Evolutionary conservation across 257 asterid genomes (phyloP).

Genomic region (Fraxinus pennsylvanica): DNA sequence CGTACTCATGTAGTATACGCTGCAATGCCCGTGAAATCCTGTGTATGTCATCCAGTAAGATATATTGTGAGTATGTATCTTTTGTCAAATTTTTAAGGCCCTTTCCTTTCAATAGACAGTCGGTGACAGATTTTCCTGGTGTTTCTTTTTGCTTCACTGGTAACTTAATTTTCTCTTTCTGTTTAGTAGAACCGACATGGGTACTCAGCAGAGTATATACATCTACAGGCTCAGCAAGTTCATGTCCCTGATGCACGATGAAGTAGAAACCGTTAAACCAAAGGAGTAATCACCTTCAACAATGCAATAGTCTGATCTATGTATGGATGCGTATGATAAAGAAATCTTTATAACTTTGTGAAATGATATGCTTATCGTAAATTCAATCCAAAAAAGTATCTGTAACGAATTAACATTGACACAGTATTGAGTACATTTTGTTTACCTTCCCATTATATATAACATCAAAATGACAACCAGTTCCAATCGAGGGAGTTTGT

Average conservation of each 20-base stretch:
- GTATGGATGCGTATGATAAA: background rate
- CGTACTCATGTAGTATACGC: slow-evolving; percentile 71
- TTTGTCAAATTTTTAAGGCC: slow-evolving; percentile 29
- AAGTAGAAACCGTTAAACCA: slow-evolving; percentile 20
- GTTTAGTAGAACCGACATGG: slow-evolving; percentile 29
- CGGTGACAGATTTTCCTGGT: slow-evolving; percentile 40
- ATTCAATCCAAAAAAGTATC: background rate
- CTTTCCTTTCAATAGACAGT: slow-evolving; percentile 37
- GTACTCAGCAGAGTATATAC: slow-evolving; percentile 48
- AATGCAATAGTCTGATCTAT: background rate
- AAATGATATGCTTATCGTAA: background rate
- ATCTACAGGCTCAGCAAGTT: slow-evolving; percentile 51
- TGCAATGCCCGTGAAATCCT: slow-evolving; percentile 52
- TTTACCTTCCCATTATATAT: slow-evolving; percentile 64
- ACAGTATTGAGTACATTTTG: background rate
- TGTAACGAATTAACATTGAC: background rate
- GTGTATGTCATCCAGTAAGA: slow-evolving; percentile 48
- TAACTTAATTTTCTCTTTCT: slow-evolving; percentile 28
- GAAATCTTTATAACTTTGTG: background rate
- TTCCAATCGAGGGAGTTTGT: slow-evolving; percentile 74
- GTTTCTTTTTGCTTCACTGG: slow-evolving; percentile 30
- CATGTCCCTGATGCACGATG: slow-evolving; percentile 58
- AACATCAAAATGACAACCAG: slow-evolving; percentile 70
- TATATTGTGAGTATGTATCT: slow-evolving; percentile 29
- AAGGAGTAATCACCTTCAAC: slow-evolving; percentile 1